Base-by-base conservation (phyloP, 345 rosid species). In the Arabis alpina region DNA sequence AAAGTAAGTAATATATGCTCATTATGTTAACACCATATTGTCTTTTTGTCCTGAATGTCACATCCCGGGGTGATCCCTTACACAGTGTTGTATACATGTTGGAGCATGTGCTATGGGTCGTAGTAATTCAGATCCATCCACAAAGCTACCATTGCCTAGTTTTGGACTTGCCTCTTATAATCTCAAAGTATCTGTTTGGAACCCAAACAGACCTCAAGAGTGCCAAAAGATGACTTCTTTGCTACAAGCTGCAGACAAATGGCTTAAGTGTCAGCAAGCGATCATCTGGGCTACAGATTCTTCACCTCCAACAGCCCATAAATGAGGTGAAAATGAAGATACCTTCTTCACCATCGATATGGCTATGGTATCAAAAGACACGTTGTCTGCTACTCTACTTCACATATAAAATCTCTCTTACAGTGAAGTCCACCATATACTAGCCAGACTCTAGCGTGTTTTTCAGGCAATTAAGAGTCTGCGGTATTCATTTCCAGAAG, bases 111-210 rank as follows among this genome's bases (percentile, higher is more conserved):
- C 45, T 7, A 50, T 74, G 42, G 64, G 56, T 9, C 48, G 54
- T 34, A 57, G 75, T 72, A 85, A 85, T 59, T 51, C 64, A 3
- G 80, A 82, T 54, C 51, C 27, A 70, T 49, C 80, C 5, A 54
- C 54, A 54, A 92, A 87, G 77, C 80, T 90, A 54, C 79, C 82
- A 2, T 72, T 92, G 77, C 84, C 82, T 36, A 77, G 86, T 24
- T 88, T 92, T 72, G 98, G 97, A 47, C 91, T 92, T 10, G 98
- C 95, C 55, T 85, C 85, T 25, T 84, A 90, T 42, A 92, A 92
- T 83, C 82, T 90, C 64, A 83, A 88, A 80, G 77, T 79, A 58
- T 82, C 97, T 0, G 84, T 88, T 53, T 92, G 98, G 98, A 84
- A 83, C 43, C 77, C 81, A 15, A 79, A 78, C 72, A 89, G 84